These are phyloP conservation scores for Sphagnum fallax DNA, from an alignment of 228 moss, liverwort and hornwort species.

Conservation along the genomic window DNA sequence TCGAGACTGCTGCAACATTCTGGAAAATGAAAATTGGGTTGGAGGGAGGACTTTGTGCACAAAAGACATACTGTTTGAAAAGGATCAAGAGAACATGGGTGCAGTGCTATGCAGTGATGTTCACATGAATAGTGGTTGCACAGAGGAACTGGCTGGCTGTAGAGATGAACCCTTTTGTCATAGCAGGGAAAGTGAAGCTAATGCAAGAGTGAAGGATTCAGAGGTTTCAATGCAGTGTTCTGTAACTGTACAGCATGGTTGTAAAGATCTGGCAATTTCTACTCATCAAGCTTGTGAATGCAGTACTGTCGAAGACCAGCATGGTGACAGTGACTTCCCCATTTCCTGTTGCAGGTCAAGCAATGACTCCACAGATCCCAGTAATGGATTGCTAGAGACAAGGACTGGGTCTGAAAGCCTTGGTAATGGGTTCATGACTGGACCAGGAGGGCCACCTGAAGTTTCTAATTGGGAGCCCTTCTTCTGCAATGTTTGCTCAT, in stretches of 20 bases:
- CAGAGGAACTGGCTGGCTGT: too few species aligned
- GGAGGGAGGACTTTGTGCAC: background rate
- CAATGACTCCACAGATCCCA: conserved; percentile 8
- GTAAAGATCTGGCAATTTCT: too few species aligned
- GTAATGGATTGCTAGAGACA: conserved; percentile 4
- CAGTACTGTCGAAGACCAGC: conserved; percentile 6
- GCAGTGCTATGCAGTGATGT: too few species aligned
- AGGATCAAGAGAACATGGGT: background rate
- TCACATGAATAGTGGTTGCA: too few species aligned
- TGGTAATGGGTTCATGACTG: conserved; percentile 78
- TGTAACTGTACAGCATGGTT: too few species aligned
- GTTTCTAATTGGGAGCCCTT: conserved; percentile 49
- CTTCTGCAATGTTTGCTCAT: conserved; percentile 51
- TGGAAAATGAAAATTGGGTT: background rate
- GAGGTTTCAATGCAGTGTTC: too few species aligned
- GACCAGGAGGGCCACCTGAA: conserved; percentile 29
- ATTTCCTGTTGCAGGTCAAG: conserved; percentile 18
- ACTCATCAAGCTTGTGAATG: background rate
- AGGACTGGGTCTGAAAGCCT: conserved; percentile 27
- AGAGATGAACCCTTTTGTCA: too few species aligned
- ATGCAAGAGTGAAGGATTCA: too few species aligned
- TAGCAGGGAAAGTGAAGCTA: too few species aligned
- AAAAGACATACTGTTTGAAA: background rate
- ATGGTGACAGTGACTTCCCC: background rate
- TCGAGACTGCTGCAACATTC: too few species aligned